Evolutionary conservation across 345 rosid genomes (phyloP).

Genomic region (Arabis alpina): DNA sequence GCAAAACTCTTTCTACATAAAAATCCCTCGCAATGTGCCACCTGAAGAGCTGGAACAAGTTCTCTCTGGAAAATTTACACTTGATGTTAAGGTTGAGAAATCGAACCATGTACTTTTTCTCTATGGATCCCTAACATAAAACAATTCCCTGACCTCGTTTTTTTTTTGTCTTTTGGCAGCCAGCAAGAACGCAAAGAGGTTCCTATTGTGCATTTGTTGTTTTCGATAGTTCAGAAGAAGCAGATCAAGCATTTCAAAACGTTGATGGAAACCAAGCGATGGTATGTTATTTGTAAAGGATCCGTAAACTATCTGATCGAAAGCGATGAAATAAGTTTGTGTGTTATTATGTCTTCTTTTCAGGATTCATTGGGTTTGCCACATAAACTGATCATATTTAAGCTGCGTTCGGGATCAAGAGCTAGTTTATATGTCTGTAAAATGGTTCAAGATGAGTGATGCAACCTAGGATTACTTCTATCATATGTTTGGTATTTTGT

Average conservation of each 20-base stretch:
- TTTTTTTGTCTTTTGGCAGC: slow-evolving; percentile 45
- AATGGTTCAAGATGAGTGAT: slow-evolving; percentile 42
- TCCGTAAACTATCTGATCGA: not conserved
- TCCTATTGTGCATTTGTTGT: slow-evolving; percentile 57
- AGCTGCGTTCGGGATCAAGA: slow-evolving; percentile 40
- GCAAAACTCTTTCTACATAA: slow-evolving; percentile 67
- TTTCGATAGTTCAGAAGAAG: slow-evolving; percentile 58
- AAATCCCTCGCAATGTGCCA: slow-evolving; percentile 56
- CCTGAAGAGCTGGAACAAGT: slow-evolving; percentile 45
- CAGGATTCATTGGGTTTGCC: slow-evolving; percentile 69
- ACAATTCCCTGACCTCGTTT: not conserved
- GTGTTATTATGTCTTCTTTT: not conserved
- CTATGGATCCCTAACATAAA: not conserved
- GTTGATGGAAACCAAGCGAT: slow-evolving; percentile 49
- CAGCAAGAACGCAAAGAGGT: slow-evolving; percentile 48
- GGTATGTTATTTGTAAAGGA: slow-evolving; percentile 43
- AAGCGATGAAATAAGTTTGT: not conserved
- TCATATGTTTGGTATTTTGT: not conserved
- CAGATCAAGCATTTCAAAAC: slow-evolving; percentile 59
- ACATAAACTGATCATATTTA: slow-evolving; percentile 55
- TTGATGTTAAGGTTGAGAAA: slow-evolving; percentile 61
- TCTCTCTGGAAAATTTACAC: slow-evolving; percentile 38
- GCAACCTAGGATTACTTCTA: not conserved
- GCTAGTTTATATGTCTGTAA: slow-evolving; percentile 59
- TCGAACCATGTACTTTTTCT: not conserved